phyloP scores from a whole-genome alignment of 2,329 filamentous ascomycete genomes.

The Sporothrix phasma region DNA sequence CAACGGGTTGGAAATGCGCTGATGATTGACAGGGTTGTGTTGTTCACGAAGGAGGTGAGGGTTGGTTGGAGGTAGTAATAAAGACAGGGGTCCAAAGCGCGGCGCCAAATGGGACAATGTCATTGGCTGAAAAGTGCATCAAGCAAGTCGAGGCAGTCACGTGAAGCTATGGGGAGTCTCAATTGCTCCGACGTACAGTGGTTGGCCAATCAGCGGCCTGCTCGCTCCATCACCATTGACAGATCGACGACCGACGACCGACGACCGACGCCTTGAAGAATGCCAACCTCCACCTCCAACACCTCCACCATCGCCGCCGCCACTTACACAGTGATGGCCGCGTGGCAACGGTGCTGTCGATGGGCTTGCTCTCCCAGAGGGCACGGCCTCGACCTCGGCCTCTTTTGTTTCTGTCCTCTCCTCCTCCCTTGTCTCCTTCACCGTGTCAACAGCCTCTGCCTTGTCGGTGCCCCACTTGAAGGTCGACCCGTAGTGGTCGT shows the following conservation, averaged over 20 bases:
- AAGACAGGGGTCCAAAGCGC: not conserved
- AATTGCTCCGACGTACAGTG: not conserved
- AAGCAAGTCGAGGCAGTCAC: not conserved
- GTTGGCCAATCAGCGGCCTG: not conserved
- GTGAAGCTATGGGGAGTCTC: not conserved
- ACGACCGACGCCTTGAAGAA: too few relatives aligned
- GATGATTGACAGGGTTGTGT: not conserved
- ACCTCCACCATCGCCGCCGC: too few relatives aligned
- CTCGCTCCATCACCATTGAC: not conserved
- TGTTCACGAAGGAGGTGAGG: too few relatives aligned
- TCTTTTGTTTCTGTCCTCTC: not conserved
- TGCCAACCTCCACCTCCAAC: too few relatives aligned
- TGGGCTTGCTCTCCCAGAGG: slow-evolving; percentile 4
- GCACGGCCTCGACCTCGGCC: not conserved
- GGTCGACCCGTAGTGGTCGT: slow-evolving; percentile 4
- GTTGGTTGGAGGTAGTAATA: not conserved
- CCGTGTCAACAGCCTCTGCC: not conserved
- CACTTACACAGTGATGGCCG: not conserved
- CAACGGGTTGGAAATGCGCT: too few relatives aligned
- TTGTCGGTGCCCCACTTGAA: slow-evolving; percentile 8
- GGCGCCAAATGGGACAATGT: slow-evolving; percentile 16
- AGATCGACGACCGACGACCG: not conserved
- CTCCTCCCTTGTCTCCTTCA: not conserved
- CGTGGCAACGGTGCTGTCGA: slow-evolving; percentile 1
- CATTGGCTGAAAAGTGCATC: slow-evolving; percentile 12